Base-by-base conservation (phyloP, 176 grass and related monocot genomes). In the Eremochloa ophiuroides region DNA sequence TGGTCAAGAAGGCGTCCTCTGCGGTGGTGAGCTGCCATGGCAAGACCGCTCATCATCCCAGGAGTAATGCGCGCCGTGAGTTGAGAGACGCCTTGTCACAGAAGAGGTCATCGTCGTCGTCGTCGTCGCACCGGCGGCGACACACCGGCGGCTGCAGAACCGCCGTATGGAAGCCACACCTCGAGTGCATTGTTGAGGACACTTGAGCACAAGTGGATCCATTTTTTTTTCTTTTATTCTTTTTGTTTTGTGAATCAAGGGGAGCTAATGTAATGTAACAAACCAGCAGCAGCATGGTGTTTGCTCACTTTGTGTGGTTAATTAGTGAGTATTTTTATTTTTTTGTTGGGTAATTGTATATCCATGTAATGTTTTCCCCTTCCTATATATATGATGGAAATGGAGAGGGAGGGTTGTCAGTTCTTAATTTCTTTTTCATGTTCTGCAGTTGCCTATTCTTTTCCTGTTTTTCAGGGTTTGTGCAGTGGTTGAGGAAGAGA, bases 111-210 rank as follows among this genome's bases (percentile, higher is more conserved):
- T n/a, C n/a, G n/a, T n/a, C n/a, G 48, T 75, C 74, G 42, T 71
- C 74, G 48, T 71, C 70, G 59, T 48, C 60, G 22, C 90, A 94
- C 55, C 80, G 89, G 35, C 75, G 82, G 38, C 84, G 91, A 1
- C 31, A 47, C 16, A 84, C 85, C 33, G 41, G 75, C 61, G 79
- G 81, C 28, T 61, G 66, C 64, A 75, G 90, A 2, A 22, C 91
- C 14, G 67, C 80, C 14, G 81, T 78, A 20, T 94, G 92, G 92
- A 87, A 71, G 73, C 92, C 95, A 63, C 90, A 94, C 75, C 95
- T 97, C 35, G 88, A 94, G 73, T 87, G 92, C 86, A 91, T 97
- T 70, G 84, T 73, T 7, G 95, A 97, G 77, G 83, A 84, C 90
- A 76, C 84, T 51, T 94, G 67, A 91, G 66, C 47, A 89, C 9